Conservation (phyloP, 495 filamentous ascomycete species). For the Recurvomyces mirabilis region DNA sequence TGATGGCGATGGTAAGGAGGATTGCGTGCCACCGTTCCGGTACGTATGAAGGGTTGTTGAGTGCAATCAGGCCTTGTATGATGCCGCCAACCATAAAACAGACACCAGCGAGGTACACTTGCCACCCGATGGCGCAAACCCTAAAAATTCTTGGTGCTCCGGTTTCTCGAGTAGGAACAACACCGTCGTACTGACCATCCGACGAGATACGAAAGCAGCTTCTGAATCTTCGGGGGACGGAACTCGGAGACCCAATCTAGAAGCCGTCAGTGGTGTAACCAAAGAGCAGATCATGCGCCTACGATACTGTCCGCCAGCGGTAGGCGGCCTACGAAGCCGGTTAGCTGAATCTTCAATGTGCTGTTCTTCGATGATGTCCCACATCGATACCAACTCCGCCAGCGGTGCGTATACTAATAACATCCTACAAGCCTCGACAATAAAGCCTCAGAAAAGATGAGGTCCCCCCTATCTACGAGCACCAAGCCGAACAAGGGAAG, state of each 20-base stretch:
- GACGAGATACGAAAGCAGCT: not conserved
- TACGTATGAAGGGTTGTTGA: not conserved
- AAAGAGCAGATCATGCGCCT: no score
- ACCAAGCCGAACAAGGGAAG: not conserved
- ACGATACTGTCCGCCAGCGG: not conserved
- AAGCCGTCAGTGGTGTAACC: not conserved
- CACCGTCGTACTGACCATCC: not conserved
- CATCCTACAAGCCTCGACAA: not conserved
- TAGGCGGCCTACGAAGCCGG: not conserved
- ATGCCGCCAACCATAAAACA: not conserved
- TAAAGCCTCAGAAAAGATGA: not conserved
- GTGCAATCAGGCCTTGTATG: not conserved
- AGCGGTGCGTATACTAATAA: not conserved
- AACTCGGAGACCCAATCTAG: constrained; percentile 14
- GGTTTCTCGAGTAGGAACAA: not conserved
- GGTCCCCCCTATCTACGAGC: not conserved
- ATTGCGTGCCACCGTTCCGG: not conserved
- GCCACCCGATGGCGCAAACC: not conserved
- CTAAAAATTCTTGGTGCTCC: not conserved
- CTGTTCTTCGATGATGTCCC: not conserved
- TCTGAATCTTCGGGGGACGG: not conserved
- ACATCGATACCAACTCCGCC: not conserved
- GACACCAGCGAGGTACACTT: not conserved
- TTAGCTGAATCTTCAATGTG: not conserved
- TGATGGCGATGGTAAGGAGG: not conserved